A percentile compares a stretch with the other conserved stretches of the same genome.
Conservation (phyloP, 345 rosid species). For the Salix brachista region DNA sequence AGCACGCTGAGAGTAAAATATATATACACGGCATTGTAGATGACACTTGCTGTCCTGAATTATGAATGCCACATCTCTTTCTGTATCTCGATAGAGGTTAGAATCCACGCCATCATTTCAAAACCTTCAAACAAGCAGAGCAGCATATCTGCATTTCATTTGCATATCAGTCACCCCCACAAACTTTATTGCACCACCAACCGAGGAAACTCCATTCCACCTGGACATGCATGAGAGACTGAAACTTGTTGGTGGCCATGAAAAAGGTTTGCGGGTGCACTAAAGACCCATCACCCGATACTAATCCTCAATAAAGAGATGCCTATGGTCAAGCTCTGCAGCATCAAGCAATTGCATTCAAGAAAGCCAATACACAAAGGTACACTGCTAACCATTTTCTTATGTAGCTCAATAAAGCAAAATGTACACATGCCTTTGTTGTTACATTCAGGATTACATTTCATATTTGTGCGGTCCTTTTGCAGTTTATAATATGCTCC, state of each 20-base stretch:
- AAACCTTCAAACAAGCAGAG: neutral
- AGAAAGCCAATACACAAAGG: neutral
- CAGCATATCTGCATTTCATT: neutral
- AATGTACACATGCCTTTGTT: neutral
- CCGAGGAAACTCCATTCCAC: constrained; percentile 2
- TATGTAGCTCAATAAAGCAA: neutral
- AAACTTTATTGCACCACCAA: neutral
- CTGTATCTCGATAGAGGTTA: neutral
- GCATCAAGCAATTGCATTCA: neutral
- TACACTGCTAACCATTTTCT: neutral
- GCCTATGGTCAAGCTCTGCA: neutral
- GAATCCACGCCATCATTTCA: neutral
- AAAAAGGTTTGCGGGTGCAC: neutral
- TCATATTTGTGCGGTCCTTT: neutral
- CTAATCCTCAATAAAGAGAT: neutral
- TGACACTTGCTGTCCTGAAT: neutral
- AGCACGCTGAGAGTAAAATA: constrained; percentile 13
- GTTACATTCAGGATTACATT: neutral
- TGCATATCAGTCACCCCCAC: neutral
- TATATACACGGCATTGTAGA: neutral
- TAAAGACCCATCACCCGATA: neutral
- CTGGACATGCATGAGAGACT: neutral
- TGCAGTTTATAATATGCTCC: neutral
- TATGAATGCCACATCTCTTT: neutral
- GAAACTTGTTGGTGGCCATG: neutral